Evolutionary conservation across 345 rosid species (phyloP), one percentile per base, ranked within the genome.

Genomic region (Kandelia obovata): DNA sequence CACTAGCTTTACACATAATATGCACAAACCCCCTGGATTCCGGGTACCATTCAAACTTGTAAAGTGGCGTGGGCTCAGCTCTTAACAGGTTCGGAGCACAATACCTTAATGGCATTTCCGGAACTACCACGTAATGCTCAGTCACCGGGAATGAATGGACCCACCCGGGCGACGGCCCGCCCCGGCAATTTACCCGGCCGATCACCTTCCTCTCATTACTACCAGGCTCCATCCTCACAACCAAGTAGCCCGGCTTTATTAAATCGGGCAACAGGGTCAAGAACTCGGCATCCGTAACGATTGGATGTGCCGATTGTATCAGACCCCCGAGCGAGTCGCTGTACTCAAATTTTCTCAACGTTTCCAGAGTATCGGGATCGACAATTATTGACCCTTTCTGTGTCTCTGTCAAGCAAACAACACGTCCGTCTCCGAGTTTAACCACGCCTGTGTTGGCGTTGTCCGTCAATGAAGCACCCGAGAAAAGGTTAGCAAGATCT

Each of bases 101-200:
- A 53, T 94, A 94, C 66, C 97, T 83, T 71, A 94, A 65, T 10
- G 97, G 85, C 98, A 94, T 94, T 75, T 94, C 98, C 2, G 98
- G 98, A 64, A 91, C 87, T 26, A 94, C 70, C 10, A 94, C 71
- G 57, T 88, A 94, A 52, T 91, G 86, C 62, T 91, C 93, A 0
- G 98, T 94, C 68, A 91, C 92, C 19, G 98, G 88, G 79, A 94
- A 94, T 2, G 97, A 94, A 37, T 94, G 98, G 60, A 94, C 98
- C 98, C 98, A 94, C 7, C 98, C 98, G 0, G 98, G 89, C 0
- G 95, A 86, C 0, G 96, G 91, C 0, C 95, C 92, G 15, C 92
- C 78, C 19, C 89, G 81, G 59, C 98, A 94, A 30, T 69, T 75
- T 5, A 91, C 95, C 79, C 95, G 72, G 0, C 97, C 98, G 5